Evolutionary conservation across 345 rosid species (phyloP), one percentile per base, ranked within the genome.

Genomic region (Carallia brachiata): DNA sequence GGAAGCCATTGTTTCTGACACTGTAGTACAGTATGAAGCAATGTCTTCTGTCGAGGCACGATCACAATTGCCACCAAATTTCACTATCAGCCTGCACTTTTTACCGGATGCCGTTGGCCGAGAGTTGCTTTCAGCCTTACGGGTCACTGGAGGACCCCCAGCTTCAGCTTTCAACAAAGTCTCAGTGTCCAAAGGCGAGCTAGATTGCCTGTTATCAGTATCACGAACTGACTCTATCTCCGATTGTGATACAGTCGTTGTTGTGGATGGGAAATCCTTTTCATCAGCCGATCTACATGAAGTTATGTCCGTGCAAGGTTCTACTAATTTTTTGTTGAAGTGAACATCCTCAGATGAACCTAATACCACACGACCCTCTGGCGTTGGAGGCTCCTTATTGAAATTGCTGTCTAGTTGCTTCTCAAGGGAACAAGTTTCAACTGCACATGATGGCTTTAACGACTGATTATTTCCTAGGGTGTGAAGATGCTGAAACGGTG

Each of bases 81-180:
- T 80, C 78, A 92, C 92, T n/a, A 88, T 73, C 83, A 85, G 65
- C 59, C 85, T 85, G 81, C 92, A 84, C 96, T 87, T 95, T 84
- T 80, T 92, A 70, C 82, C 76, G 0, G 74, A 63, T 18, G 70
- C 76, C 0, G 73, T 61, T 18, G 70, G 78, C 59, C 82, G 77
- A 62, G 72, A 57, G 44, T 72, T 73, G 54, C 67, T 83, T 71
- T 81, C 85, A 31, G 84, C 50, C 81, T 80, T 80, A 44, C 72
- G 72, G 34, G 66, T 34, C 65, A 76, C 67, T 65, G 76, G 74
- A 73, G 77, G 73, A 55, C 30, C 79, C 36, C 75, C 66, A 61
- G 72, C 75, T 66, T 75, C 80, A 70, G 71, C 74, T 72, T 68
- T 81, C 78, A 59, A 63, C 40, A 69, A 78, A 55, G 75, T 66